Base-by-base conservation (phyloP, 208 protist genomes). In the Lotmaria passim region DNA sequence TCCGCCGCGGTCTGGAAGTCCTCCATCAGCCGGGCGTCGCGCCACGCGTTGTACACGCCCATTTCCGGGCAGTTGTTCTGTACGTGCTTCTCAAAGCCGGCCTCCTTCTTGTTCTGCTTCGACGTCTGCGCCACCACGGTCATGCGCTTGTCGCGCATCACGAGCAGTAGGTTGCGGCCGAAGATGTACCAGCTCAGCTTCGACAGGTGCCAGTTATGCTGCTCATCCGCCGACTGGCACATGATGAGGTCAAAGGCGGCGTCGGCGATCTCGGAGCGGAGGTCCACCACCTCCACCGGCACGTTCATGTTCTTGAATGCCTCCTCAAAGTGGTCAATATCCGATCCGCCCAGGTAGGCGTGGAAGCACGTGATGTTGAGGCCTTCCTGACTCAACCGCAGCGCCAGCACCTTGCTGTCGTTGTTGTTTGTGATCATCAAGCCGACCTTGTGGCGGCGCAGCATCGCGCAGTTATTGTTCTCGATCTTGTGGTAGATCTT, bases 21-120 rank as follows among this genome's bases (percentile, higher is more conserved):
- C 72, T 93, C 79, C 75, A 96, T 81, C 7, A 97, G 85, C 23
- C 81, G 78, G 17, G 69, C 60, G 78, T 97, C 93, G 24, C 90
- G 81, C 93, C 93, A 97, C 33, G 93, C 90, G 71, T 94, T 94
- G 83, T 96, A 97, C 19, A 96, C 89, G 15, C 78, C 82, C 86
- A 97, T 95, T 67, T 86, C 78, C 11, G 93, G 93, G 28, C 67
- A 82, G 75, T 93, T 83, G 63, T 74, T 83, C 41, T 92, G 85
- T 28, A 93, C 90, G 75, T 96, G 95, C 61, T 88, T 90, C 76
- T 96, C 93, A 68, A 97, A 96, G 61, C 90, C 86, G 17, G 86
- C 66, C 76, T 94, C 89, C 66, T 94, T 94, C 60, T 85, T 91
- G 68, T 79, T 93, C 48, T 87, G 83, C 47, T 86, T 92, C 39